Percentiles rank a stretch among this genome's conserved stretches.
Evolutionary conservation across 2,329 filamentous ascomycete genomes (phyloP).

Genomic region (Akanthomyces lecanii): DNA sequence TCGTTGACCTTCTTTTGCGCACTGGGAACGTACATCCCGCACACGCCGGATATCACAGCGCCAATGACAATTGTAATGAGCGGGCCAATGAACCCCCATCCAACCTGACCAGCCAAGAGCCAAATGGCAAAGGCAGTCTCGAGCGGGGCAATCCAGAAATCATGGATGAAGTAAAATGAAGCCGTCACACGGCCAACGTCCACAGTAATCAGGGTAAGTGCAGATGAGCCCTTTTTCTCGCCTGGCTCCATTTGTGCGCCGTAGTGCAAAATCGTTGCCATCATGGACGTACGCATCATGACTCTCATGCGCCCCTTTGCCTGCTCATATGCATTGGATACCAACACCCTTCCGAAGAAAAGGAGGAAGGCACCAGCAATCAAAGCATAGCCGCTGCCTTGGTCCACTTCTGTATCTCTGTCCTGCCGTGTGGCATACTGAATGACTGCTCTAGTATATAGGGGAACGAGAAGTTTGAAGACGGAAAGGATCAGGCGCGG

Average conservation of each 20-base stretch:
- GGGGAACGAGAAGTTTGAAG: not conserved
- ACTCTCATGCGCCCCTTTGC: not conserved
- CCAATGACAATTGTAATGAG: slow-evolving; percentile 17
- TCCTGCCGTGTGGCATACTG: not conserved
- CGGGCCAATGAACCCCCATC: slow-evolving; percentile 18
- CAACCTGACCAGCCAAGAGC: slow-evolving; percentile 18
- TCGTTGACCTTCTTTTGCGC: slow-evolving; percentile 24
- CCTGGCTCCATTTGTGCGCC: slow-evolving; percentile 2
- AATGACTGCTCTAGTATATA: not conserved
- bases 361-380: not conserved
- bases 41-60: slow-evolving; percentile 11
- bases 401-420: not conserved
- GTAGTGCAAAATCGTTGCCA: slow-evolving; percentile 3
- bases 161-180: slow-evolving; percentile 16
- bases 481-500: not conserved
- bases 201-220: slow-evolving; percentile 17
- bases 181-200: slow-evolving; percentile 13
- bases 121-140: slow-evolving; percentile 19
- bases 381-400: not conserved
- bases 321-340: slow-evolving; percentile 8
- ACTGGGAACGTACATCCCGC: slow-evolving; percentile 15
- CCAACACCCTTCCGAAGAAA: not conserved
- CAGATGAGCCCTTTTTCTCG: slow-evolving; percentile 9
- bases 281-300: not conserved
- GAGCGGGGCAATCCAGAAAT: slow-evolving; percentile 18